phyloP scores from a whole-genome alignment of 2,329 filamentous ascomycete genomes.

The Fusarium agapanthi region DNA sequence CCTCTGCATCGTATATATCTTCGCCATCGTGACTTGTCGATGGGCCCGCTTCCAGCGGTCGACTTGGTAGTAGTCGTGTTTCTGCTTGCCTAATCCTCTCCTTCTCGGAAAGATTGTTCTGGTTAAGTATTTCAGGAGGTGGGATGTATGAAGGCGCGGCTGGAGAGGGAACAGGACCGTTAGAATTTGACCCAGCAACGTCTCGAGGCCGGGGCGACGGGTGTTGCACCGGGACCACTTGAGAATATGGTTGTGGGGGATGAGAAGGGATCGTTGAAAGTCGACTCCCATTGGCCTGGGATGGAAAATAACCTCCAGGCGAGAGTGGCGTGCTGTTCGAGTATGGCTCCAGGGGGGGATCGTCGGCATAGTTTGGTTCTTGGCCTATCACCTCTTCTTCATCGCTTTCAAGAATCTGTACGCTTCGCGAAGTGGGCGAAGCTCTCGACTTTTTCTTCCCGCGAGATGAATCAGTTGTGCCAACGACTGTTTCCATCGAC shows the following conservation, averaged over 20 bases:
- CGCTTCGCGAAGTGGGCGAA: conserved; percentile 41
- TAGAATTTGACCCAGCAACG: conserved; percentile 9
- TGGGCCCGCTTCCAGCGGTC: conserved; percentile 58
- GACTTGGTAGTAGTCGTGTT: conserved; percentile 80
- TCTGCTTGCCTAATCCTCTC: conserved; percentile 81
- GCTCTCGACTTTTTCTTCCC: conserved; percentile 39
- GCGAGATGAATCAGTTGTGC: conserved; percentile 78
- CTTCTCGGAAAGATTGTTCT: conserved; percentile 79
- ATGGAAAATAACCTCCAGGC: conserved; percentile 39
- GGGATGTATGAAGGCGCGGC: conserved; percentile 60
- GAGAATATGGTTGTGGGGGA: conserved; percentile 48
- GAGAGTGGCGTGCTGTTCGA: conserved; percentile 28
- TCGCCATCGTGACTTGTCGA: conserved; percentile 52
- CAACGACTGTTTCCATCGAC: conserved; percentile 86
- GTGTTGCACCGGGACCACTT: conserved; percentile 23
- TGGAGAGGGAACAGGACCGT: conserved; percentile 29
- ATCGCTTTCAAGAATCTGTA: conserved; percentile 44
- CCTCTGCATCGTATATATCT: conserved; percentile 58
- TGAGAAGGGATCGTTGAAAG: conserved; percentile 43
- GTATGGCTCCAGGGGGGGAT: conserved; percentile 32
- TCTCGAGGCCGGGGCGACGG: conserved; percentile 18
- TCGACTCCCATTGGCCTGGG: conserved; percentile 49
- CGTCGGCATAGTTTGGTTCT: conserved; percentile 36
- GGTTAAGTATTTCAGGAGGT: conserved; percentile 66
- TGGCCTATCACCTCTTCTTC: conserved; percentile 43